A percentile compares a stretch with the other conserved stretches of the same genome.
These are phyloP conservation scores for Solanum medicagineum DNA, from an alignment of 257 asterid species.

Conservation along the genomic window DNA sequence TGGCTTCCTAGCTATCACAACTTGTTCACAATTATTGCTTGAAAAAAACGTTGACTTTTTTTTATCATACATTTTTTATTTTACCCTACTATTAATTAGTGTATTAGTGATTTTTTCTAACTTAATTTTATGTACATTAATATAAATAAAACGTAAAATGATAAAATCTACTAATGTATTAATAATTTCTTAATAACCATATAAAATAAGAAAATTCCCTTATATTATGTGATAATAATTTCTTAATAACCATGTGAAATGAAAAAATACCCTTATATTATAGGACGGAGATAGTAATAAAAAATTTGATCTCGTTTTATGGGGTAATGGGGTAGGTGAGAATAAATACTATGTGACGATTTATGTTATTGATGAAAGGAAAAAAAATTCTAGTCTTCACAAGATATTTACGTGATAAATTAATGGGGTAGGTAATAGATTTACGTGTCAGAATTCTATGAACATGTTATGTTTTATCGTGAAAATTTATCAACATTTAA, in stretches of 20 bases:
- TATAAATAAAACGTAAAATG: no score
- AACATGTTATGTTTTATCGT: neutral
- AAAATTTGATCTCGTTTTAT: neutral
- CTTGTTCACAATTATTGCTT: neutral
- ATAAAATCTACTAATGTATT: no score
- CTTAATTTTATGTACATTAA: no score
- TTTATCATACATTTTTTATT: no score
- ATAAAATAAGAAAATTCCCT: rapidly evolving
- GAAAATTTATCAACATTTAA: rapidly evolving
- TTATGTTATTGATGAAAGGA: neutral
- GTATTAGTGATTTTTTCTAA: no score
- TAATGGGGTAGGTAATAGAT: neutral
- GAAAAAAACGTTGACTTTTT: neutral
- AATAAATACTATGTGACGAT: neutral
- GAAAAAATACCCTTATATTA: no score
- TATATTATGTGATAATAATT: no score
- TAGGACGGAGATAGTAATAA: no score
- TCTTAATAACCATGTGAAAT: no score
- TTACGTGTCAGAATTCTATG: neutral
- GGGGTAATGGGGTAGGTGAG: neutral
- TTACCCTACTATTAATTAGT: no score
- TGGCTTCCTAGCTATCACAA: neutral
- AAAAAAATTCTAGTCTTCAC: neutral
- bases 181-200: no score
- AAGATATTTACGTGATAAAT: neutral